Evolutionary conservation across 768 basidiomycete genomes (phyloP).

Genomic region (Lanmaoa pseudosensibilis): DNA sequence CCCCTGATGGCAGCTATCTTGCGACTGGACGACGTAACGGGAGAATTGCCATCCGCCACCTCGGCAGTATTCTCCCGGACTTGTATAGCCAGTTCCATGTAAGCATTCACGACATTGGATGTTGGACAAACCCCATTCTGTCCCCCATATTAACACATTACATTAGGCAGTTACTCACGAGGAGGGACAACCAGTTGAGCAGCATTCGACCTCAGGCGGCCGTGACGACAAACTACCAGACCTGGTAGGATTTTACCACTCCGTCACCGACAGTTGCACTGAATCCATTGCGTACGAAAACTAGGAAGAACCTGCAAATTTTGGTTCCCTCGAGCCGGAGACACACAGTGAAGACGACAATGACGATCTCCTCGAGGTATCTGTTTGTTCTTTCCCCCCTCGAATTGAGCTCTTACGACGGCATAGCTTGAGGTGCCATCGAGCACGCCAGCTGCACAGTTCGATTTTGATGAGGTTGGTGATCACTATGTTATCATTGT

Average conservation of each 20-base stretch:
- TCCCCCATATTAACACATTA: neutral
- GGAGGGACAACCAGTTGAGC: neutral
- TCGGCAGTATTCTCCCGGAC: neutral
- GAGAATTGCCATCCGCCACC: neutral
- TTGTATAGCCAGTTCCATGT: neutral
- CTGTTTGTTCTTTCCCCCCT: neutral
- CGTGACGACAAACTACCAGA: too few species aligned
- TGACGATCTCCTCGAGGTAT: neutral
- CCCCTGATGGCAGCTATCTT: neutral
- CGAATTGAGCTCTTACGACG: neutral
- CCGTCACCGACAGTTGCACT: too few species aligned
- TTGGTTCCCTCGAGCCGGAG: neutral
- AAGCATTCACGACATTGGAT: neutral
- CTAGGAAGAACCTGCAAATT: neutral
- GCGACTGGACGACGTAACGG: neutral
- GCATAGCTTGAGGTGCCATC: neutral
- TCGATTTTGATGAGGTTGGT: neutral
- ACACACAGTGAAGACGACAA: neutral
- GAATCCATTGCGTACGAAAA: too few species aligned
- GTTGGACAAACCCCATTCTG: neutral
- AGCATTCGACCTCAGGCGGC: too few species aligned
- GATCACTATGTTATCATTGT: neutral
- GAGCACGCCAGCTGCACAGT: neutral
- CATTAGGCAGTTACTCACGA: neutral
- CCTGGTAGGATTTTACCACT: too few species aligned